phyloP scores from a whole-genome alignment of 306 rosid species.

The Begonia masoniana region DNA sequence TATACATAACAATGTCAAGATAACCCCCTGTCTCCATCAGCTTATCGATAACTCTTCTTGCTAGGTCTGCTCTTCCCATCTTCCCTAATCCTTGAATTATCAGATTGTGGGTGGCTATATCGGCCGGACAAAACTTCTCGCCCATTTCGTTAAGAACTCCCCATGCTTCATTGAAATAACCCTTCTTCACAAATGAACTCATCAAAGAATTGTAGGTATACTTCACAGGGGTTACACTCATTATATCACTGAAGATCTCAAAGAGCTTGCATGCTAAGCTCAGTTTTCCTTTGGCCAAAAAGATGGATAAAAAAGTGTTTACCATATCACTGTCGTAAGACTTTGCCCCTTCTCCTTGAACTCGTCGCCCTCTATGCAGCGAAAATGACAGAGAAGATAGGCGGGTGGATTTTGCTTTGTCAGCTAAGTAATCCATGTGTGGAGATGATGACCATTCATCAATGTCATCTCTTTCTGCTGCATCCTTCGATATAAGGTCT shows the following conservation, averaged over 20 bases:
- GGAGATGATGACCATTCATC: constrained; percentile 83
- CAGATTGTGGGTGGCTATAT: constrained; percentile 81
- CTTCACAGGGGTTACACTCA: constrained; percentile 51
- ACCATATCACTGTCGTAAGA: constrained; percentile 78
- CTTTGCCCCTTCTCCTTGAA: constrained; percentile 35
- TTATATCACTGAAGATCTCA: constrained; percentile 62
- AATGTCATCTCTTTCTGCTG: constrained; percentile 12
- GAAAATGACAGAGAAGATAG: constrained; percentile 30
- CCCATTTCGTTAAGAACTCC: constrained; percentile 61
- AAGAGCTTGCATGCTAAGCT: constrained; percentile 80
- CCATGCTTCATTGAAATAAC: constrained; percentile 72
- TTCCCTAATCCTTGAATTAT: constrained; percentile 87
- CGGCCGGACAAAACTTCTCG: constrained; percentile 60
- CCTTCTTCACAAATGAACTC: constrained; percentile 90
- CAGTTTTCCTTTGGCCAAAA: constrained; percentile 79
- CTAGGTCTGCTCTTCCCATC: constrained; percentile 93
- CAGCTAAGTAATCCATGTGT: constrained; percentile 61
- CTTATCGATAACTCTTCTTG: constrained; percentile 66
- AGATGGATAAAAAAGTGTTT: constrained; percentile 73
- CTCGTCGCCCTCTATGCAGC: constrained; percentile 40
- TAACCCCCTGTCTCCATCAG: constrained; percentile 77
- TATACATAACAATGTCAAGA: constrained; percentile 87
- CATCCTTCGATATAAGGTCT: constrained; percentile 8
- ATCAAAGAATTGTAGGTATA: constrained; percentile 76
- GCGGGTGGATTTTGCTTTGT: constrained; percentile 23